Evolutionary conservation across 495 filamentous ascomycete species (phyloP).

Genomic region (Lindgomyces ingoldianus): DNA sequence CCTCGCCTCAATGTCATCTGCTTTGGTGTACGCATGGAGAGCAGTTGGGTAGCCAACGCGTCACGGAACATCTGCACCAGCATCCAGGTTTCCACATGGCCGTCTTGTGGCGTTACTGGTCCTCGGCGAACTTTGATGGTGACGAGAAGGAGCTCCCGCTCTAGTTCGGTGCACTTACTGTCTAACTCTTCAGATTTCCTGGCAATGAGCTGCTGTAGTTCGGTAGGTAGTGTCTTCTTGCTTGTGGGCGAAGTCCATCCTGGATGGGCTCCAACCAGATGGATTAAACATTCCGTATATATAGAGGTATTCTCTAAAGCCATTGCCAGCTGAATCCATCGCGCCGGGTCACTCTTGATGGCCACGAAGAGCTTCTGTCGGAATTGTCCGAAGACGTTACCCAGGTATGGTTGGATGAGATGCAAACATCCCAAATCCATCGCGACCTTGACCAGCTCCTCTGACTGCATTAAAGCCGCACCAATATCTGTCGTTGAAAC

Average conservation of each 20-base stretch:
- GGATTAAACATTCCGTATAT: slow-evolving; percentile 42
- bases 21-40: not conserved
- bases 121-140: slow-evolving; percentile 17
- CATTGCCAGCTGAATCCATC: slow-evolving; percentile 37
- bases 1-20: slow-evolving; percentile 5
- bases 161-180: slow-evolving; percentile 7
- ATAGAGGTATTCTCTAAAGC: slow-evolving; percentile 32
- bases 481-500: slow-evolving; percentile 17
- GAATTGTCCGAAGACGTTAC: slow-evolving; percentile 18
- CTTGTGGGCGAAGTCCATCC: slow-evolving; percentile 29
- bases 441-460: slow-evolving; percentile 29
- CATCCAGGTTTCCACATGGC: slow-evolving; percentile 28
- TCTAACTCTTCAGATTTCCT: slow-evolving; percentile 21
- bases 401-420: slow-evolving; percentile 25
- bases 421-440: slow-evolving; percentile 20
- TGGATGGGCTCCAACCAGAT: slow-evolving; percentile 39
- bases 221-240: slow-evolving; percentile 4
- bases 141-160: slow-evolving; percentile 36
- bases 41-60: slow-evolving; percentile 27
- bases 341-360: slow-evolving; percentile 35
- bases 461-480: slow-evolving; percentile 26
- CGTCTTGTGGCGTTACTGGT: slow-evolving; percentile 6
- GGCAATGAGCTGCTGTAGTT: slow-evolving; percentile 26
- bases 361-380: slow-evolving; percentile 36
- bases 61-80: slow-evolving; percentile 39